Conservation (phyloP, 306 rosid species). For the Heteromeles arbutifolia region DNA sequence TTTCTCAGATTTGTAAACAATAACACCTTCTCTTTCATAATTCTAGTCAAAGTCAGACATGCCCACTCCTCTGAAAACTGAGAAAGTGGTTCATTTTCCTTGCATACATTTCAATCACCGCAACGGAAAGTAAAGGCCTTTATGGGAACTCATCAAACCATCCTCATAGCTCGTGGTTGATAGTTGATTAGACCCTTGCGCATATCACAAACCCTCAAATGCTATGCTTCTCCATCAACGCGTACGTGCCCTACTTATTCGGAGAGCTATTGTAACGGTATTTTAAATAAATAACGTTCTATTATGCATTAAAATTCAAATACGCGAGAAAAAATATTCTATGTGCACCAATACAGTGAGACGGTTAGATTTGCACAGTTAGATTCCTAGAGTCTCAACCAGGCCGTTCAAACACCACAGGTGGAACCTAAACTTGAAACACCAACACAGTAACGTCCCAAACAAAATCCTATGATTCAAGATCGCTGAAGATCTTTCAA, state of each 20-base stretch:
- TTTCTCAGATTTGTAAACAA: slow-evolving; percentile 4
- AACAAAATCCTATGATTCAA: neutral
- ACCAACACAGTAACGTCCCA: too few species aligned
- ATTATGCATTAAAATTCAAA: too few species aligned
- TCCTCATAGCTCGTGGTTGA: neutral
- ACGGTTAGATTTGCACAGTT: neutral
- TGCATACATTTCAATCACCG: slow-evolving; percentile 23
- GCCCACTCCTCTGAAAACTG: slow-evolving; percentile 39
- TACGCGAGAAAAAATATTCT: neutral
- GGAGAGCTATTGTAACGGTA: rapidly evolving
- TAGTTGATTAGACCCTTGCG: slow-evolving; percentile 14
- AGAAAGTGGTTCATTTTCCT: slow-evolving; percentile 36
- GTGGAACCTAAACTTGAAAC: too few species aligned
- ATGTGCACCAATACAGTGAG: neutral
- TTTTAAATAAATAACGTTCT: too few species aligned
- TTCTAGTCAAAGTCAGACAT: slow-evolving; percentile 53
- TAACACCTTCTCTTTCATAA: slow-evolving; percentile 26
- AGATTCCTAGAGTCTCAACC: too few species aligned
- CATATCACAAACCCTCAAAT: slow-evolving; percentile 9
- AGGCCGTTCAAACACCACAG: too few species aligned
- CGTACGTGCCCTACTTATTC: too few species aligned
- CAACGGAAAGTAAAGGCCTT: slow-evolving; percentile 33
- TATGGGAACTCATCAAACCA: slow-evolving; percentile 65
- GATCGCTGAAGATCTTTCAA: neutral
- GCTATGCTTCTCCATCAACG: neutral